phyloP scores from a whole-genome alignment of 495 filamentous ascomycete species.

The Hyphodiscus hymeniophilus region DNA sequence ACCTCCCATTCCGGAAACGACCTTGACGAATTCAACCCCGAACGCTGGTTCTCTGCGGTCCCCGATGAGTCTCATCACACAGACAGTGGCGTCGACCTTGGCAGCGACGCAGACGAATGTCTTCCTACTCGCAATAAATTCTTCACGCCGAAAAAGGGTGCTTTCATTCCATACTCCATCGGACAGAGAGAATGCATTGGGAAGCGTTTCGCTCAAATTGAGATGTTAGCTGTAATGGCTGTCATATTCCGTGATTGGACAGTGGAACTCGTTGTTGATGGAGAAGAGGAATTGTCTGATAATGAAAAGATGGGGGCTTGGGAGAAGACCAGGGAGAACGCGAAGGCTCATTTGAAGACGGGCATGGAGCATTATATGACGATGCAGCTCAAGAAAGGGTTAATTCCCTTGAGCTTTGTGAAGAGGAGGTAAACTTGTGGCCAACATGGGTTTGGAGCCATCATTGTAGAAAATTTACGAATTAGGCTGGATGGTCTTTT shows the following conservation, averaged over 20 bases:
- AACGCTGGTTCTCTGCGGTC: too few species aligned
- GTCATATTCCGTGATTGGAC: slow-evolving; percentile 53
- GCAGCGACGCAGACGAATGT: too few species aligned
- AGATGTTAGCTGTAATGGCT: slow-evolving; percentile 57
- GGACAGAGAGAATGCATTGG: slow-evolving; percentile 60
- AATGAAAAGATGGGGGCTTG: slow-evolving; percentile 34
- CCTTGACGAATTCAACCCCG: too few species aligned
- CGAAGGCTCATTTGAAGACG: slow-evolving; percentile 32
- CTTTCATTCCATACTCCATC: slow-evolving; percentile 63
- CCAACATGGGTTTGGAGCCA: too few species aligned
- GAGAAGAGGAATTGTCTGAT: slow-evolving; percentile 28
- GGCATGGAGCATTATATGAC: slow-evolving; percentile 46
- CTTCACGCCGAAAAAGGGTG: slow-evolving; percentile 26
- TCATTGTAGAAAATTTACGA: too few species aligned
- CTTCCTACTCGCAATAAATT: too few species aligned
- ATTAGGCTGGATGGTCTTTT: too few species aligned
- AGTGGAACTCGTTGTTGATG: slow-evolving; percentile 51
- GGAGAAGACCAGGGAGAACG: slow-evolving; percentile 40
- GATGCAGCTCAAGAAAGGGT: slow-evolving; percentile 47
- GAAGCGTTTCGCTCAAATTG: slow-evolving; percentile 67
- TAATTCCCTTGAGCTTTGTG: slow-evolving; percentile 52
- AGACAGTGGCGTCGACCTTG: too few species aligned
- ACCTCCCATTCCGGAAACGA: too few species aligned
- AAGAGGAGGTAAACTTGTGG: slow-evolving; percentile 49
- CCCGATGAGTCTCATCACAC: too few species aligned